These are phyloP conservation scores for Fusarium armeniacum DNA, from an alignment of 2,329 filamentous ascomycete genomes.

Conservation along the genomic window DNA sequence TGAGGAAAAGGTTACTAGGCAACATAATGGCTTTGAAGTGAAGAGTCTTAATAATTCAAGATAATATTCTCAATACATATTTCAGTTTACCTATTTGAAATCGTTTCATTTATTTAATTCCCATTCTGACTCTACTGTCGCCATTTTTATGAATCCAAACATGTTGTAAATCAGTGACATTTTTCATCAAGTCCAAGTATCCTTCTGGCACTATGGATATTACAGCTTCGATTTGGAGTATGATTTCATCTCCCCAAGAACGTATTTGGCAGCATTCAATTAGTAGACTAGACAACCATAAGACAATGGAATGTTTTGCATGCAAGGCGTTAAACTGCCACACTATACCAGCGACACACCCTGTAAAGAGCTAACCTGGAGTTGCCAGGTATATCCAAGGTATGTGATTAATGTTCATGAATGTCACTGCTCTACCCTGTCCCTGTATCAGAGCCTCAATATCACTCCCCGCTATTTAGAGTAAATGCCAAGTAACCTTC, in stretches of 20 bases:
- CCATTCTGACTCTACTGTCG: no score
- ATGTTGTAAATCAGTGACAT: no score
- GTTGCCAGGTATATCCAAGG: no score
- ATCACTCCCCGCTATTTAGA: not conserved
- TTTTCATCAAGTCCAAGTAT: no score
- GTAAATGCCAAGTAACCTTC: not conserved
- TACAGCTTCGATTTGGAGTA: no score
- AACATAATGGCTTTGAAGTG: not conserved
- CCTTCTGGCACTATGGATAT: no score
- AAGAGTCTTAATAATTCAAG: not conserved
- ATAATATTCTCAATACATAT: slow-evolving; percentile 14
- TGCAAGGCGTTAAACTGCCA: not conserved
- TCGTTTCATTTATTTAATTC: no score
- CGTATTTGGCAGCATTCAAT: not conserved
- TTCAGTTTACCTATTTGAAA: no score
- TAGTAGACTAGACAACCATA: not conserved
- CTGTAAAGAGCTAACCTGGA: no score
- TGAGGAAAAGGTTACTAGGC: not conserved
- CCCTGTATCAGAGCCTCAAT: not conserved
- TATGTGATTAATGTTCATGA: not conserved
- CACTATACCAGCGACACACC: no score
- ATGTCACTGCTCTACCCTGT: not conserved
- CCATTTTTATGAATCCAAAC: no score
- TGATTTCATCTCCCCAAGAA: not conserved
- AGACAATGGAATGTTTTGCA: not conserved